phyloP scores from a whole-genome alignment of 257 asterid species.

The Eustoma russellianum region DNA sequence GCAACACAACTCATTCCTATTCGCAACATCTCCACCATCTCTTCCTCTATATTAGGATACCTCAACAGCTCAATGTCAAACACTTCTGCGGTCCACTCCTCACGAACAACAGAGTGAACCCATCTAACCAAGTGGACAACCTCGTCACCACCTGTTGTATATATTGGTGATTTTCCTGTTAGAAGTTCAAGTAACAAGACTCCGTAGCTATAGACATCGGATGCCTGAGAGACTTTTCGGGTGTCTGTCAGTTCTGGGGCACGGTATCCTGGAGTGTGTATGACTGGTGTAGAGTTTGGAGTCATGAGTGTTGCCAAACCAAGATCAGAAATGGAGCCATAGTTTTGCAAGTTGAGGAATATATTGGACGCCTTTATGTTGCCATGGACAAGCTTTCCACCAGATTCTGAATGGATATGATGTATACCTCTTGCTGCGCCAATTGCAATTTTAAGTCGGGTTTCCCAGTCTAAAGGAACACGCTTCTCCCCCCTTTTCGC shows the following conservation, averaged over 20 bases:
- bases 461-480: constrained; percentile 46
- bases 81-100: constrained; percentile 66
- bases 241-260: constrained; percentile 56
- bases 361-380: constrained; percentile 57
- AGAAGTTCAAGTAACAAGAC: constrained; percentile 58
- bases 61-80: constrained; percentile 50
- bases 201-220: constrained; percentile 63
- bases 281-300: constrained; percentile 28
- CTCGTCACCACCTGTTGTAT: constrained; percentile 28
- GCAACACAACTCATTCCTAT: constrained; percentile 53
- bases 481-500: constrained; percentile 39
- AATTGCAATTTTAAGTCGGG: constrained; percentile 27
- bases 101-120: constrained; percentile 59
- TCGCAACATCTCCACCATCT: constrained; percentile 58
- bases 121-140: constrained; percentile 51
- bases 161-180: constrained; percentile 48
- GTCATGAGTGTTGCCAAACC: constrained; percentile 38
- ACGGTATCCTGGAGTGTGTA: constrained; percentile 36
- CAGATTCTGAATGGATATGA: constrained; percentile 35
- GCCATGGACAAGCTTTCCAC: constrained; percentile 56
- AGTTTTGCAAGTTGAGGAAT: constrained; percentile 39
- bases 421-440: constrained; percentile 38
- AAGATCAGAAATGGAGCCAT: constrained; percentile 44
- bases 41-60: constrained; percentile 54
- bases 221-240: constrained; percentile 39